Conservation (phyloP, 805 yeast species). For the Schizosaccharomyces cryophilus region DNA sequence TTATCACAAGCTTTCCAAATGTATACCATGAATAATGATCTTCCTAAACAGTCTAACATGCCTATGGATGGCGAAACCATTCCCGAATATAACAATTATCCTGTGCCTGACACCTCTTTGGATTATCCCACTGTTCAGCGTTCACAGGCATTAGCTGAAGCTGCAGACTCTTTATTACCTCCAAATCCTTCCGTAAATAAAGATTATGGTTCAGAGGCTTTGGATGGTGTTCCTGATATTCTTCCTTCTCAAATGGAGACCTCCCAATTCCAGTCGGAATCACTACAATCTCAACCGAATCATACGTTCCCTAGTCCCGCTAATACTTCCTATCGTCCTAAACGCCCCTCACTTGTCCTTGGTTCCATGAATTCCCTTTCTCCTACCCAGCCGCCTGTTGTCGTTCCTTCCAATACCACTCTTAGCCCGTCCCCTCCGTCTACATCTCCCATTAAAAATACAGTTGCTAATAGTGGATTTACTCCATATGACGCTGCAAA, state of each 20-base stretch:
- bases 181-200: neutral
- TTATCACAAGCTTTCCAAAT: too few relatives aligned
- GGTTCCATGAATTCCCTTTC: neutral
- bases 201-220: neutral
- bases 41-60: too few relatives aligned
- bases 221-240: neutral
- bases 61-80: too few relatives aligned
- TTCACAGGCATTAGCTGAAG: too few relatives aligned
- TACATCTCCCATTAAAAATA: neutral
- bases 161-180: too few relatives aligned
- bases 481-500: neutral
- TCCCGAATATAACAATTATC: too few relatives aligned
- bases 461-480: neutral
- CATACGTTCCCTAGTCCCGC: neutral
- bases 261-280: too few relatives aligned
- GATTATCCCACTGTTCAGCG: too few relatives aligned
- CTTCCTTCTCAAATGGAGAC: too few relatives aligned
- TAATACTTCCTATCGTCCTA: neutral
- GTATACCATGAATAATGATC: too few relatives aligned
- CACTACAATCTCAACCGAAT: neutral
- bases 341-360: neutral
- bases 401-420: neutral
- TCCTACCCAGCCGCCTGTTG: neutral
- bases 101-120: too few relatives aligned
- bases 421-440: neutral